Evolutionary conservation across 352 stramenopile genomes (phyloP).

Genomic region (Pythium dissimile): DNA sequence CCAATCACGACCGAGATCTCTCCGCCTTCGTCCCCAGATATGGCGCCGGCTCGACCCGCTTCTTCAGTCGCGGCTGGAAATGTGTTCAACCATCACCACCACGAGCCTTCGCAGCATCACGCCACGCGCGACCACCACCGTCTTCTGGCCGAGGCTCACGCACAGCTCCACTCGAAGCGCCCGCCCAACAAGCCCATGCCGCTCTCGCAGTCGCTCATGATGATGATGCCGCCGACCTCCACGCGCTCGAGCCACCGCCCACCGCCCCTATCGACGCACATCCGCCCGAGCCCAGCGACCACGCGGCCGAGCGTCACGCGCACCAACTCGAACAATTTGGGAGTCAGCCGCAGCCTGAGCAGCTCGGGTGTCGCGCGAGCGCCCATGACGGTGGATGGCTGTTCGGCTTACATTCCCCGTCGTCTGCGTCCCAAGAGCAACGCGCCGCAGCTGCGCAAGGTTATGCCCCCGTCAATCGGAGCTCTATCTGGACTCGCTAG

Average conservation of each 20-base stretch:
- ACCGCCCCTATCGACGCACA: conserved; percentile 13
- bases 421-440: conserved; percentile 41
- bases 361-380: conserved; percentile 1
- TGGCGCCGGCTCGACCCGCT: background rate
- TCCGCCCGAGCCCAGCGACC: conserved; percentile 18
- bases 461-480: conserved; percentile 57
- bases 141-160: background rate
- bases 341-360: background rate
- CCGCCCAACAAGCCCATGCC: conserved; percentile 13
- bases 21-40: background rate
- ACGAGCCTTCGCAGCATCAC: background rate
- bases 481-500: conserved; percentile 57
- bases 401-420: conserved; percentile 18
- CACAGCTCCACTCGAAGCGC: background rate
- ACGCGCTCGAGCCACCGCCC: conserved; percentile 7
- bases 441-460: conserved; percentile 41
- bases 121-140: background rate
- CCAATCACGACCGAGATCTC: background rate
- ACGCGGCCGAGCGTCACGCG: conserved; percentile 9
- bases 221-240: conserved; percentile 1
- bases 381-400: background rate
- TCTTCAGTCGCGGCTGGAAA: background rate
- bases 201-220: conserved; percentile 17
- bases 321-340: background rate
- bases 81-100: background rate